These are phyloP conservation scores for Dichotomocladium elegans DNA, from an alignment of 371 early-diverging fungal species.

Conservation along the genomic window DNA sequence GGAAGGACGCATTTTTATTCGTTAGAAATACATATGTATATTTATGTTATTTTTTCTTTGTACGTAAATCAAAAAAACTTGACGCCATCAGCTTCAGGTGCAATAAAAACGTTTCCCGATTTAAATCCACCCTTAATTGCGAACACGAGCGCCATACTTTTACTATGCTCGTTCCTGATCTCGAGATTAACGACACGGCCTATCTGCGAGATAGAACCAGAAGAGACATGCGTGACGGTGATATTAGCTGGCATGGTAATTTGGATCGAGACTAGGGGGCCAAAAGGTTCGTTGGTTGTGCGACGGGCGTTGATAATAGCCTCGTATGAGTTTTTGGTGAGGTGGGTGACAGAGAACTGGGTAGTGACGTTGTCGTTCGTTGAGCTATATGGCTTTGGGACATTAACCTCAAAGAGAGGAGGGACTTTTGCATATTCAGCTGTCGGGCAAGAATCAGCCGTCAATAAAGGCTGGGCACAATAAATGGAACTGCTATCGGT, in stretches of 20 bases:
- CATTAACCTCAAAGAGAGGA: no score
- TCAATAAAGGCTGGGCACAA: no score
- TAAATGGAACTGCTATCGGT: constrained; percentile 30
- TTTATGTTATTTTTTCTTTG: no score
- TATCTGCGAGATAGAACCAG: constrained; percentile 24
- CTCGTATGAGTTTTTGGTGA: constrained; percentile 11
- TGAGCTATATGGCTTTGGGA: no score
- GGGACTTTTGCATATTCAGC: no score
- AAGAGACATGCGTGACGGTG: constrained; percentile 10
- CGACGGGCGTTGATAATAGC: constrained; percentile 33
- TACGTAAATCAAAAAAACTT: no score
- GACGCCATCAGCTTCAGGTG: constrained; percentile 21
- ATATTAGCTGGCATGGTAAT: constrained; percentile 26
- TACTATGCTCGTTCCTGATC: constrained; percentile 17
- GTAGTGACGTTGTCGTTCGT: constrained; percentile 25
- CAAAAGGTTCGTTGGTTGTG: constrained; percentile 19
- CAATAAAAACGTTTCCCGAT: constrained; percentile 27
- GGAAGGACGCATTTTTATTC: no score
- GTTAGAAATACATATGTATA: no score
- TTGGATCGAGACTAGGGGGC: constrained; percentile 14
- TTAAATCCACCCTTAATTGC: constrained; percentile 19
- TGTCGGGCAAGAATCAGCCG: no score
- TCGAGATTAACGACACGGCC: constrained; percentile 25
- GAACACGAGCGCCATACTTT: constrained; percentile 26
- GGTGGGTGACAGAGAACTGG: constrained; percentile 17